A percentile compares a stretch with the other conserved stretches of the same genome.
Evolutionary conservation across 768 basidiomycete species (phyloP).

Genomic region (Mycena crocata): DNA sequence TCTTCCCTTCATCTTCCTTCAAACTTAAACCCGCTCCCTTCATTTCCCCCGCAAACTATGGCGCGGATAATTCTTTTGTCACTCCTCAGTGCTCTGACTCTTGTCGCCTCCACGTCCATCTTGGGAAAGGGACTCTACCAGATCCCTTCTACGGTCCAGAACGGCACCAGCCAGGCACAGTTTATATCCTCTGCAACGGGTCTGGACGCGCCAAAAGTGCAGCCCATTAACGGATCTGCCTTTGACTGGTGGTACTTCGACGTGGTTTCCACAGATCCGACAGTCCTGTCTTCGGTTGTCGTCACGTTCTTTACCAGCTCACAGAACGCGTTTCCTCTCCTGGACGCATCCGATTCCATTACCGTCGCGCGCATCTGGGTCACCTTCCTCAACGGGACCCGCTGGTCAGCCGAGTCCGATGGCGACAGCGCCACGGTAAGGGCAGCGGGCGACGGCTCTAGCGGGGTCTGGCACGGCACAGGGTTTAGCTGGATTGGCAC

Average conservation of each 20-base stretch:
- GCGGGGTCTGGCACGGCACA: slow-evolving; percentile 29
- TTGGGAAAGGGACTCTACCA: neutral
- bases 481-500: slow-evolving; percentile 25
- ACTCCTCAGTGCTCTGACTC: neutral
- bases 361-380: slow-evolving; percentile 21
- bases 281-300: slow-evolving; percentile 21
- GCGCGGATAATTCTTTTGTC: neutral
- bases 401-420: neutral
- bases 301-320: slow-evolving; percentile 32
- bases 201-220: slow-evolving; percentile 30
- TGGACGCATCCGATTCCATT: slow-evolving; percentile 10
- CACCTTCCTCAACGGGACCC: slow-evolving; percentile 26
- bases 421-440: slow-evolving; percentile 20
- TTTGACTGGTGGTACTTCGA: slow-evolving; percentile 40
- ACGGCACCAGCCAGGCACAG: slow-evolving; percentile 7
- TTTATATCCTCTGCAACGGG: neutral
- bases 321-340: slow-evolving; percentile 23
- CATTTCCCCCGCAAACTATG: no score
- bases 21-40: no score
- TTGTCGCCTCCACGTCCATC: neutral
- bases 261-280: slow-evolving; percentile 32
- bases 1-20: no score
- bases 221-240: slow-evolving; percentile 28
- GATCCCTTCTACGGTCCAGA: slow-evolving; percentile 3
- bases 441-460: neutral